Conservation (phyloP, 2,329 filamentous ascomycete genomes). For the Kalmusia sp. region DNA sequence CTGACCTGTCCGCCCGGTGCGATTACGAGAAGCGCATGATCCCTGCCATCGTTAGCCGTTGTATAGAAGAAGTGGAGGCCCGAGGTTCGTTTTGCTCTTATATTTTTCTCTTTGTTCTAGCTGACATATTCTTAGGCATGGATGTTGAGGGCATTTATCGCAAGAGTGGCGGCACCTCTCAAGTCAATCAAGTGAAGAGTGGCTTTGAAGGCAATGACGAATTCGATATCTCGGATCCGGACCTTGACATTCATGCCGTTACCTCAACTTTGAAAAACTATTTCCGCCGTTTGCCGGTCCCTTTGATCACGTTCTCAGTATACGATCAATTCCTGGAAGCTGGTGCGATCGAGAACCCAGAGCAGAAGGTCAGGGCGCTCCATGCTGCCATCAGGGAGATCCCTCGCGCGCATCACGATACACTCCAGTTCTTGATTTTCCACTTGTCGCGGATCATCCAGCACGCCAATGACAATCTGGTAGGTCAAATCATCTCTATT, state of each 20-base stretch:
- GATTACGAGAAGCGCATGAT: conserved; percentile 90
- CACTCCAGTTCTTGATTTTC: conserved; percentile 91
- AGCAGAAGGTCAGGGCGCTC: conserved; percentile 62
- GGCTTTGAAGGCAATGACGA: conserved; percentile 88
- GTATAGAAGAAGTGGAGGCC: conserved; percentile 94
- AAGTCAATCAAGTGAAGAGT: conserved; percentile 87
- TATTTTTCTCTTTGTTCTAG: background rate
- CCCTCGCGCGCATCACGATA: conserved; percentile 84
- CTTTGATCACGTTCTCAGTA: conserved; percentile 88
- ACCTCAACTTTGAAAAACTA: conserved; percentile 97
- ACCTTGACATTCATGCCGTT: conserved; percentile 93
- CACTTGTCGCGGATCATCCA: conserved; percentile 87
- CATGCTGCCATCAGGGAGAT: conserved; percentile 77
- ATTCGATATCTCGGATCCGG: conserved; percentile 91
- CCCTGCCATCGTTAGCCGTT: conserved; percentile 87
- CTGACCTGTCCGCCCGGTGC: conserved; percentile 83
- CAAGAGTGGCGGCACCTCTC: conserved; percentile 92
- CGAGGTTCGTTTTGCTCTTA: conserved; percentile 63
- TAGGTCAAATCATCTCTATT: conserved; percentile 56
- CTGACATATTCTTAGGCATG: conserved; percentile 65
- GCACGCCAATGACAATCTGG: conserved; percentile 83
- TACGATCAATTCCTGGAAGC: conserved; percentile 90
- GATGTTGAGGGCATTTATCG: conserved; percentile 97
- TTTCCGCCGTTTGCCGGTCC: conserved; percentile 89
- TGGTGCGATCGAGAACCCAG: conserved; percentile 70